These are phyloP conservation scores for Kuraishia cidri DNA, from an alignment of 805 yeast genomes.

Conservation along the genomic window DNA sequence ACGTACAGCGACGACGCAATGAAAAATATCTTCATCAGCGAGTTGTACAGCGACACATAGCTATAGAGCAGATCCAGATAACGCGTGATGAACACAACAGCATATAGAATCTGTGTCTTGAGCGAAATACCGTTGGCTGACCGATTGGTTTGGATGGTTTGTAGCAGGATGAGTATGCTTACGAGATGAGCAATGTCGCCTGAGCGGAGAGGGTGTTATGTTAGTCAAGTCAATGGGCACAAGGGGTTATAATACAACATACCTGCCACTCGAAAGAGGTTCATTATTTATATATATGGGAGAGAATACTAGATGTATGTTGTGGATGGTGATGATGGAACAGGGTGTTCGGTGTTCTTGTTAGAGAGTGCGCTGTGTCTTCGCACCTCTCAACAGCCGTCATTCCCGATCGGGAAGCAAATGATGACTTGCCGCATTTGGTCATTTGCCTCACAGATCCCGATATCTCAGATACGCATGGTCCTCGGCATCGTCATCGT, in stretches of 20 bases:
- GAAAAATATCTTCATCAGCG: slow-evolving; percentile 75
- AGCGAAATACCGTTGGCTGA: slow-evolving; percentile 80
- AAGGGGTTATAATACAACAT: not conserved
- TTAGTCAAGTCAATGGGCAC: not conserved
- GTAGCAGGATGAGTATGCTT: slow-evolving; percentile 67
- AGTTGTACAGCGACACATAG: slow-evolving; percentile 64
- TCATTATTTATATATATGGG: slow-evolving; percentile 24
- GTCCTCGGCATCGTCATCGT: slow-evolving; percentile 15
- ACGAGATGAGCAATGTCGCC: slow-evolving; percentile 83
- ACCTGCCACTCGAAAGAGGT: slow-evolving; percentile 29
- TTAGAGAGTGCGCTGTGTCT: no score
- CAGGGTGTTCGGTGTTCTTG: no score
- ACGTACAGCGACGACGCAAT: slow-evolving; percentile 69
- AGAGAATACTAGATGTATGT: no score
- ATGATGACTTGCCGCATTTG: not conserved
- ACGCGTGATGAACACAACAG: slow-evolving; percentile 62
- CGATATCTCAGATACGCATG: slow-evolving; percentile 9
- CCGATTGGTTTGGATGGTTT: slow-evolving; percentile 52
- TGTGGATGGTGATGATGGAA: no score
- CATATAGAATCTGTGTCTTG: slow-evolving; percentile 80
- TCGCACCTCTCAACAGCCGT: no score
- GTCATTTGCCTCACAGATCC: slow-evolving; percentile 8
- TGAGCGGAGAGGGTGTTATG: not conserved
- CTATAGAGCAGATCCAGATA: slow-evolving; percentile 56
- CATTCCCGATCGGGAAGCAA: no score